Conservation (phyloP, 371 early-diverging fungal genomes). For the Mortierella sp. region DNA sequence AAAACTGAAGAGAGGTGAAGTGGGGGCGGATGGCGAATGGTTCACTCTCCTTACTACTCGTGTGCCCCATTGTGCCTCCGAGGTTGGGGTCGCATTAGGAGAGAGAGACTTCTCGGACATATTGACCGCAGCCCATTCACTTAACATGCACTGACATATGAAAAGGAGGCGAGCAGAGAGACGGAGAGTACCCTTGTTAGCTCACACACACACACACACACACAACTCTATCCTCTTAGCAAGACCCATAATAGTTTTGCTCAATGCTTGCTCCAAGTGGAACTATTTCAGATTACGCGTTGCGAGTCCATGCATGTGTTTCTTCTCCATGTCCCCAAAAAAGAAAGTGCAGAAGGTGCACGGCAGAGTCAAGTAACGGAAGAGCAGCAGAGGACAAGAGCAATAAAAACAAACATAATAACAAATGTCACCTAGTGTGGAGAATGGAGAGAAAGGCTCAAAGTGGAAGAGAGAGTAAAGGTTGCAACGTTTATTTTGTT, state of each 20-base stretch:
- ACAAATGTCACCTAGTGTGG: not conserved
- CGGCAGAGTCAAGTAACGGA: not conserved
- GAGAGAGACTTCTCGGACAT: not conserved
- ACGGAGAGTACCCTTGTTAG: not conserved
- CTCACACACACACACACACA: not conserved
- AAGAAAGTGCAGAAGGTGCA: not conserved
- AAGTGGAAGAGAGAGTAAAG: not conserved
- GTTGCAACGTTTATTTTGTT: not conserved
- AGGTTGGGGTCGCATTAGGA: not conserved
- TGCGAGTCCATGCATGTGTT: not conserved
- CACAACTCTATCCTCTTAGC: not conserved
- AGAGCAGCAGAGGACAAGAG: not conserved
- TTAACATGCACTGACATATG: constrained; percentile 4
- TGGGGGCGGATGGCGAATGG: too few relatives aligned
- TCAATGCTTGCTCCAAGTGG: not conserved
- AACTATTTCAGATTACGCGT: not conserved
- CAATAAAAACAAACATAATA: not conserved
- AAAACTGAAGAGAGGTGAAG: too few relatives aligned
- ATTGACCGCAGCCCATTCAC: not conserved
- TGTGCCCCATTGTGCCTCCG: too few relatives aligned
- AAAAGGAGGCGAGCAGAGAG: not conserved
- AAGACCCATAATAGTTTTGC: not conserved
- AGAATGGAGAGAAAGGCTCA: not conserved
- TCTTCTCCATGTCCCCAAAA: not conserved
- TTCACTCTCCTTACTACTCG: too few relatives aligned